Conservation (phyloP, 257 asterid species). For the Euphrasia confusa region DNA sequence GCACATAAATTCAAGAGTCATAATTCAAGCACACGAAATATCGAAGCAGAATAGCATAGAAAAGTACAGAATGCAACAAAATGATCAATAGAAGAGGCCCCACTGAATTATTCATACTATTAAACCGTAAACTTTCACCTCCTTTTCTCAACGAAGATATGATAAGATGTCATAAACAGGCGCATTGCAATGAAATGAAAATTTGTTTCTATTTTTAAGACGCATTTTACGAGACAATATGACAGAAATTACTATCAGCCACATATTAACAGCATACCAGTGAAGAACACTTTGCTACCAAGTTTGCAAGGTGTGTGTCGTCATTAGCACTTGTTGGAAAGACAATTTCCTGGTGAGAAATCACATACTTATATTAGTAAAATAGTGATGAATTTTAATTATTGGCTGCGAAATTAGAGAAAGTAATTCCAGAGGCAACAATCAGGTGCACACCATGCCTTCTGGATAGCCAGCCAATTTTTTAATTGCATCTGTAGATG, state of each 20-base stretch:
- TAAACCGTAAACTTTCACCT: neutral
- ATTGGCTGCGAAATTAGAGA: conserved; percentile 13
- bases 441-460: conserved; percentile 54
- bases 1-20: conserved; percentile 15
- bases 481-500: conserved; percentile 62
- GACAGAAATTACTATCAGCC: conserved; percentile 18
- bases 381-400: conserved; percentile 6
- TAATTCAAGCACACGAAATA: conserved; percentile 14
- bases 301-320: conserved; percentile 53
- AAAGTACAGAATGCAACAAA: conserved; percentile 9
- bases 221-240: conserved; percentile 4
- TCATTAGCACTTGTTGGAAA: conserved; percentile 54
- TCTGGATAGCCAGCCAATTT: conserved; percentile 54
- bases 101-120: conserved; percentile 14
- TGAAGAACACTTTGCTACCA: conserved; percentile 64
- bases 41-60: conserved; percentile 13
- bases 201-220: neutral
- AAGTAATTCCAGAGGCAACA: conserved; percentile 23
- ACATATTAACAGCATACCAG: conserved; percentile 48
- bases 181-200: conserved; percentile 10
- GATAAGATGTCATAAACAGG: neutral
- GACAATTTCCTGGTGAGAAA: conserved; percentile 47
- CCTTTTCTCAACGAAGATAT: conserved; percentile 8
- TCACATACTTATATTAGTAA: conserved; percentile 17
- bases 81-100: conserved; percentile 11